Evolutionary conservation across 495 filamentous ascomycete genomes (phyloP).

Genomic region (Penicillium egyptiacum): DNA sequence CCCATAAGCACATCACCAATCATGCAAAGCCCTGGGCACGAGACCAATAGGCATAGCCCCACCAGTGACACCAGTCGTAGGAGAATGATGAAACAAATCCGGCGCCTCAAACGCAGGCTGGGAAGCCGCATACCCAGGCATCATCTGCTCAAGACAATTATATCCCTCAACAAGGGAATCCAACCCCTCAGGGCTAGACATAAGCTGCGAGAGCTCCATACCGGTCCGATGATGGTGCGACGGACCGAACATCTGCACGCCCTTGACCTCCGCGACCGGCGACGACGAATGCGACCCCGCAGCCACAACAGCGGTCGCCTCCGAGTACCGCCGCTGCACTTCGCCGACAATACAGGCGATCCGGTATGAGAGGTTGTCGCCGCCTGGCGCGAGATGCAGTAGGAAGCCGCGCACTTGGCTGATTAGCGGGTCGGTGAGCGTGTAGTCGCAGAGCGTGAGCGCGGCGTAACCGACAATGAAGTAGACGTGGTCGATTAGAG

Average conservation of each 20-base stretch:
- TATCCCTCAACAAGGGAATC: constrained; percentile 28
- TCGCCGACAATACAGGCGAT: constrained; percentile 34
- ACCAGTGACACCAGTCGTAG: constrained; percentile 19
- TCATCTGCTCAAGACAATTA: constrained; percentile 28
- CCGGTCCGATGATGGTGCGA: background rate
- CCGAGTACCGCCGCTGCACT: constrained; percentile 31
- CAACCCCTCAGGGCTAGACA: constrained; percentile 18
- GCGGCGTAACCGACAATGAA: constrained; percentile 44
- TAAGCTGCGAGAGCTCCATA: constrained; percentile 26
- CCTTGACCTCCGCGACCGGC: background rate
- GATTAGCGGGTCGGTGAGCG: constrained; percentile 37
- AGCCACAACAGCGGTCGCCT: constrained; percentile 18
- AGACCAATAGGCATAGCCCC: constrained; percentile 31
- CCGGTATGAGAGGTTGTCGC: constrained; percentile 40
- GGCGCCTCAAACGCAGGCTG: constrained; percentile 17
- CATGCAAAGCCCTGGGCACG: constrained; percentile 31
- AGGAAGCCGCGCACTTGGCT: constrained; percentile 40
- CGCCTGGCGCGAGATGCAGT: constrained; percentile 39
- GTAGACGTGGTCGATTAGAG: constrained; percentile 40
- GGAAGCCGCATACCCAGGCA: constrained; percentile 21
- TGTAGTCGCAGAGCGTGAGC: constrained; percentile 44
- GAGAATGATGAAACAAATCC: constrained; percentile 20
- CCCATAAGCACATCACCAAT: constrained; percentile 17
- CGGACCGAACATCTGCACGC: background rate
- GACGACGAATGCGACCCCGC: constrained; percentile 11